phyloP scores from a whole-genome alignment of 768 basidiomycete genomes.

The Postia placenta region DNA sequence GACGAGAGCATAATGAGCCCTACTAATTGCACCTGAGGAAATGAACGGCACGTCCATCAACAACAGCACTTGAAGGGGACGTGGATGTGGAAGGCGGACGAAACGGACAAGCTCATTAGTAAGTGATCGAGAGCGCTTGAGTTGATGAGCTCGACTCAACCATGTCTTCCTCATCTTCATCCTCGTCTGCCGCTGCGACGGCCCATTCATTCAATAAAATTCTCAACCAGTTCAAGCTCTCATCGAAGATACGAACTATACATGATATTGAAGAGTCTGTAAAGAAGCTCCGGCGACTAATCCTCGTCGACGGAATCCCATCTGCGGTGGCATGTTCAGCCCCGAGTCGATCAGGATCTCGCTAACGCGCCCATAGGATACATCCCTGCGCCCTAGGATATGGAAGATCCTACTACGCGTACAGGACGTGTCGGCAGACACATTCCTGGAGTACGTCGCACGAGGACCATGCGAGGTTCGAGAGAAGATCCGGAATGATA shows the following conservation, averaged over 20 bases:
- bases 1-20: conserved; percentile 71
- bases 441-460: conserved; percentile 71
- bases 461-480: conserved; percentile 83
- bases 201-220: conserved; percentile 81
- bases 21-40: conserved; percentile 72
- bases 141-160: background rate
- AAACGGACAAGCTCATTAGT: background rate
- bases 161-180: conserved; percentile 9
- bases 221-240: conserved; percentile 59
- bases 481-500: conserved; percentile 94
- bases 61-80: background rate
- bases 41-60: conserved; percentile 74
- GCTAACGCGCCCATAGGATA: conserved; percentile 42
- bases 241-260: conserved; percentile 57
- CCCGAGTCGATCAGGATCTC: background rate
- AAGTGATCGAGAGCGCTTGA: conserved; percentile 1
- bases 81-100: background rate
- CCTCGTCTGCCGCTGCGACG: conserved; percentile 29
- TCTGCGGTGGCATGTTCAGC: conserved; percentile 56
- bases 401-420: conserved; percentile 94
- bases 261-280: conserved; percentile 72
- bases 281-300: conserved; percentile 82
- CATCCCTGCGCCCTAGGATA: conserved; percentile 80
- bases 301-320: conserved; percentile 88
- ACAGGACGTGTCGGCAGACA: conserved; percentile 68